These are phyloP conservation scores for Beauveria pseudobassiana DNA, from an alignment of 2,329 filamentous ascomycete genomes.

Conservation along the genomic window DNA sequence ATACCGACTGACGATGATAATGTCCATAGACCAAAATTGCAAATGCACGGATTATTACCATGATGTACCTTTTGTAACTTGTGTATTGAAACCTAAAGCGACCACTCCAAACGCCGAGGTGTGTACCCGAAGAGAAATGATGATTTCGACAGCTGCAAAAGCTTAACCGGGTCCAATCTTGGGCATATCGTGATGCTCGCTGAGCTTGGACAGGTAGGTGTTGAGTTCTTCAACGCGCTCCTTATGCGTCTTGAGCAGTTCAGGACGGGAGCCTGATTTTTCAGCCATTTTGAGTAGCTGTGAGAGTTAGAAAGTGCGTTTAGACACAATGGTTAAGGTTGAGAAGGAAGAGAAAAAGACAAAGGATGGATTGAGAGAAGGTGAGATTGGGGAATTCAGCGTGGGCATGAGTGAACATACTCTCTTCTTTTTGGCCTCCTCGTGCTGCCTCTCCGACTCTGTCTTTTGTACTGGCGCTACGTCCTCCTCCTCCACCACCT, in stretches of 20 bases:
- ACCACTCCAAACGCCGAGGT: neutral
- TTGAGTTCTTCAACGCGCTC: constrained; percentile 94
- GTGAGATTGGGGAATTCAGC: neutral
- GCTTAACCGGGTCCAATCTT: constrained; percentile 54
- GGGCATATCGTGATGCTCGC: constrained; percentile 96
- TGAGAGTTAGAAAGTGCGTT: neutral
- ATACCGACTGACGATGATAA: constrained; percentile 9
- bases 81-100: neutral
- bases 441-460: constrained; percentile 71
- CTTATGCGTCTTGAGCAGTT: constrained; percentile 93
- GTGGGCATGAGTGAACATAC: constrained; percentile 39
- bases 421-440: constrained; percentile 74
- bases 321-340: too few species aligned
- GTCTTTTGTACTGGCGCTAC: constrained; percentile 55
- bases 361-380: neutral
- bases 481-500: constrained; percentile 21
- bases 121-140: neutral
- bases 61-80: neutral
- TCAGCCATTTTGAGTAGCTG: constrained; percentile 76
- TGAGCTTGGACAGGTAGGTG: constrained; percentile 81
- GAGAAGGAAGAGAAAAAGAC: neutral
- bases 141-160: neutral
- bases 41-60: neutral
- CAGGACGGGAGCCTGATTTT: constrained; percentile 47
- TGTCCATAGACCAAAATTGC: constrained; percentile 11